Percentiles rank a stretch among this genome's conserved stretches.
phyloP scores from a whole-genome alignment of 352 stramenopile species.

The Thalassiosira mediterranea region DNA sequence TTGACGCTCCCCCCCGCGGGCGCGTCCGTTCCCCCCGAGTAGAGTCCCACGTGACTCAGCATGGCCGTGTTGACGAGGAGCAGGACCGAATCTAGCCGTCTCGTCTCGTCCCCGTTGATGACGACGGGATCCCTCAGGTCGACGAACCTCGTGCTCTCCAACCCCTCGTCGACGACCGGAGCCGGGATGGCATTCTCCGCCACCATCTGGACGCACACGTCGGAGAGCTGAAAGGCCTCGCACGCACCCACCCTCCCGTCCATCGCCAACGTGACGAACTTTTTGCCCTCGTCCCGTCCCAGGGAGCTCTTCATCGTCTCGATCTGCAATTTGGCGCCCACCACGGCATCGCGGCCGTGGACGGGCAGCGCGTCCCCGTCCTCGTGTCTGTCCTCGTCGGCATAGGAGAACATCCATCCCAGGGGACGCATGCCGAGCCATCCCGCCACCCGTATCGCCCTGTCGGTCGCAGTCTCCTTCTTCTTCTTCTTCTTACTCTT shows the following conservation, averaged over 20 bases:
- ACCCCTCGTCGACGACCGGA: slow-evolving; percentile 21
- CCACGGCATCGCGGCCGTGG: slow-evolving; percentile 56
- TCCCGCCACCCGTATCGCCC: slow-evolving; percentile 56
- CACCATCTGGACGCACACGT: slow-evolving; percentile 81
- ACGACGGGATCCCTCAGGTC: slow-evolving; percentile 60
- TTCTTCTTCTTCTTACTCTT: neutral
- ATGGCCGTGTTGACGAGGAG: slow-evolving; percentile 81
- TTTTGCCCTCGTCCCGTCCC: slow-evolving; percentile 52
- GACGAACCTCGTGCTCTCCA: slow-evolving; percentile 38
- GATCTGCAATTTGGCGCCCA: slow-evolving; percentile 68
- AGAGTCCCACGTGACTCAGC: slow-evolving; percentile 67
- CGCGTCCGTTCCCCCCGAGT: slow-evolving; percentile 33
- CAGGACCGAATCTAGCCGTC: slow-evolving; percentile 75
- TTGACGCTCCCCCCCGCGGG: slow-evolving; percentile 45
- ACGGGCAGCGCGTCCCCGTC: slow-evolving; percentile 68
- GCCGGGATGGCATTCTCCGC: slow-evolving; percentile 63
- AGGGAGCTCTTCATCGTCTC: slow-evolving; percentile 62
- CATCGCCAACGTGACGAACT: slow-evolving; percentile 79
- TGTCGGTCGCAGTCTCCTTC: slow-evolving; percentile 27
- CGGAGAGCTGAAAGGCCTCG: slow-evolving; percentile 81
- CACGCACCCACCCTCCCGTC: slow-evolving; percentile 69
- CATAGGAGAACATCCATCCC: slow-evolving; percentile 82
- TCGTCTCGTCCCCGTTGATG: slow-evolving; percentile 72
- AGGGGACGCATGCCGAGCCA: slow-evolving; percentile 66
- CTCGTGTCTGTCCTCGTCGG: slow-evolving; percentile 58